Base-by-base conservation (phyloP, 1,139 yeast species). In the Yamadazyma pseudoaaseri region DNA sequence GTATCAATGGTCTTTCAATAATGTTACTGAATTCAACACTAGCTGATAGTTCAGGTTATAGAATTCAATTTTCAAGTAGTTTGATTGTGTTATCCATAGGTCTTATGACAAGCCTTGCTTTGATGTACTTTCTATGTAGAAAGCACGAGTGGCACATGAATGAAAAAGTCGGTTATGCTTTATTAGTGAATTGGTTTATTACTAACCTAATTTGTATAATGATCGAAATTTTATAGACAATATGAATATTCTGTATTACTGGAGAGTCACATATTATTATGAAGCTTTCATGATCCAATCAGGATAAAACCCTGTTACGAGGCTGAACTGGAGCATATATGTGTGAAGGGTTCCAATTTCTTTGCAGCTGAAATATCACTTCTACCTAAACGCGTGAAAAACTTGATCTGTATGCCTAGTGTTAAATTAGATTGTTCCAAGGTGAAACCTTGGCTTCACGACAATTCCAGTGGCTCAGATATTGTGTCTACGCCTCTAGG, bases 101-200 rank as follows among this genome's bases (percentile, higher is more conserved):
- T 2, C 56, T 85, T 25, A 47, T 86, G 10, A 25, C 68, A 9
- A 79, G 81, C 24, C 60, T 87, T 31, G 30, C 75, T 1, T 60
- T 80, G 24, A 60, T 86, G 34, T 52, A 79, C 11, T 39, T 76
- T 3, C 56, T 70, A 9, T 77, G 86, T 5, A 89, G 92, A 0
- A 42, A 67, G 20, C 81, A 82, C 48, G 58, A 65, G 7, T 87
- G 95, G 95, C 59, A 59, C 41, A 67, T 87, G 57, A 79, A 82
- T 37, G 61, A 71, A 36, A 57, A 57, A 29, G 70, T 83, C 16
- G 95, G 95, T 0, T 31, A 52, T 6, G 49, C 64, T 1, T 68
- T 81, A 46, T 66, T 86, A 16, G 44, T 60, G 2, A 61, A 79
- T 24, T 85, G 92, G 92, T 38, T 64, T 3, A 21, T 68, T 3